phyloP scores from a whole-genome alignment of 148 eudicot genomes.

The Vaccinium corymbosum region DNA sequence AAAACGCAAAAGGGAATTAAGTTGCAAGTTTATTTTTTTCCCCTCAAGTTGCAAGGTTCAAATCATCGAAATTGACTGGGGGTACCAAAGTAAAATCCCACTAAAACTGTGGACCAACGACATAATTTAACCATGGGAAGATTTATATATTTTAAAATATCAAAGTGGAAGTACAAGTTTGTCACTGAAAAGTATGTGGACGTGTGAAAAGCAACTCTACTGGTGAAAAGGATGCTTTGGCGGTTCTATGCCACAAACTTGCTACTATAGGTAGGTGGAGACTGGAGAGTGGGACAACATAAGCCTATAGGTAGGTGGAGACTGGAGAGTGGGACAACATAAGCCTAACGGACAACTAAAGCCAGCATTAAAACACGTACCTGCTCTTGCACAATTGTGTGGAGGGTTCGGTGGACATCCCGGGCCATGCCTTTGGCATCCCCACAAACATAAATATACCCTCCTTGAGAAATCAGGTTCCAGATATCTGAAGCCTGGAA shows the following conservation, averaged over 20 bases:
- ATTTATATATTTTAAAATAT: not conserved
- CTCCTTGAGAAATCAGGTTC: constrained; percentile 80
- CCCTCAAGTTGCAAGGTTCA: too few relatives aligned
- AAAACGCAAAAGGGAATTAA: not conserved
- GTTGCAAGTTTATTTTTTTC: not conserved
- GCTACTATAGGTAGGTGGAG: not conserved
- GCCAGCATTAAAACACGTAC: constrained; percentile 27
- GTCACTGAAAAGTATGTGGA: not conserved
- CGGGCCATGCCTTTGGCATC: constrained; percentile 99
- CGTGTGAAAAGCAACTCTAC: not conserved
- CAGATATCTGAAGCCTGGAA: constrained; percentile 38
- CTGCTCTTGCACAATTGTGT: constrained; percentile 93
- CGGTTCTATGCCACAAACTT: not conserved
- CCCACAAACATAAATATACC: constrained; percentile 85
- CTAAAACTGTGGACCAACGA: not conserved
- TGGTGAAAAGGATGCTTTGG: constrained; percentile 3
- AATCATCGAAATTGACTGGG: not conserved
- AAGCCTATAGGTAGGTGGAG: not conserved
- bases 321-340: not conserved
- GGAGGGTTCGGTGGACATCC: constrained; percentile 91
- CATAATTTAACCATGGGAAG: not conserved
- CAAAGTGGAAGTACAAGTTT: not conserved
- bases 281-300: not conserved
- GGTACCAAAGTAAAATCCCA: not conserved
- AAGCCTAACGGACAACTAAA: not conserved